Conservation (phyloP, 805 yeast species). For the Schizosaccharomyces lindneri region DNA sequence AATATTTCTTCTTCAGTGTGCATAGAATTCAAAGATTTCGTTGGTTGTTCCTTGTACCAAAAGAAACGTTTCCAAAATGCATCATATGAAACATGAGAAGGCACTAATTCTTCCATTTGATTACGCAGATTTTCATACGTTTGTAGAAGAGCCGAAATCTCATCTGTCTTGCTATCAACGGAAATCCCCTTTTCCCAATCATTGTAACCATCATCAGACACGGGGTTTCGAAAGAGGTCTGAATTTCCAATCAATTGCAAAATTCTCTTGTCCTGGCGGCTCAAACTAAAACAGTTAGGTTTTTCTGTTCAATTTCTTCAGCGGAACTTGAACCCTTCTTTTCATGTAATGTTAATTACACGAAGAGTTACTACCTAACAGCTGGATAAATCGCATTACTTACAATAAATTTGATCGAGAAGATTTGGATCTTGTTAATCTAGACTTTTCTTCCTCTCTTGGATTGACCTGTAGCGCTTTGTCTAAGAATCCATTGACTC, state of each 20-base stretch:
- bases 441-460: background rate
- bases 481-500: background rate
- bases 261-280: background rate
- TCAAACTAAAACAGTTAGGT: background rate
- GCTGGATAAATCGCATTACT: too few species aligned
- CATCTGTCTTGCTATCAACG: background rate
- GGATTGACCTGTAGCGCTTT: background rate
- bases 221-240: background rate
- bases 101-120: constrained; percentile 1
- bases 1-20: constrained; percentile 7
- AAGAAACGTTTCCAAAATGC: background rate
- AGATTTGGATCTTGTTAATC: background rate
- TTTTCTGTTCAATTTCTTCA: background rate
- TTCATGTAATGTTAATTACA: too few species aligned
- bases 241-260: background rate
- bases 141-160: background rate
- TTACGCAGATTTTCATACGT: background rate
- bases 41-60: background rate
- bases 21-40: constrained; percentile 8
- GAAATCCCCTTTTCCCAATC: background rate
- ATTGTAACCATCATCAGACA: background rate
- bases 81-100: background rate
- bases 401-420: too few species aligned
- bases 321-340: too few species aligned
- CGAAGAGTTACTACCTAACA: too few species aligned